phyloP scores from a whole-genome alignment of 2,329 filamentous ascomycete species.

The Fusarium sp. region DNA sequence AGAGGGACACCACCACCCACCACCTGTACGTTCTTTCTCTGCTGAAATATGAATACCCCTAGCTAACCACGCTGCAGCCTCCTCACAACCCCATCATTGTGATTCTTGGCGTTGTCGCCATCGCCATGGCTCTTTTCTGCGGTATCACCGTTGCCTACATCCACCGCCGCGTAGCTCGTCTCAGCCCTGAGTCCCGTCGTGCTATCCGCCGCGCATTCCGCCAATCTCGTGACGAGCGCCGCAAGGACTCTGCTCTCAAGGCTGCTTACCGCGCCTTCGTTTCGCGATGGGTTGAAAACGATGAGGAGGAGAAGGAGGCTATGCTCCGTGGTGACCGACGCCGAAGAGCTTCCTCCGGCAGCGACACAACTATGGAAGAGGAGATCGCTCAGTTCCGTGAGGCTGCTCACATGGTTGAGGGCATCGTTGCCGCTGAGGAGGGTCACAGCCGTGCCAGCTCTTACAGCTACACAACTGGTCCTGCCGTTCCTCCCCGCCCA shows the following conservation, averaged over 20 bases:
- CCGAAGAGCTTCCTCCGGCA: constrained; percentile 29
- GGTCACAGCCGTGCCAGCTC: constrained; percentile 39
- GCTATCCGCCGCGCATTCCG: constrained; percentile 45
- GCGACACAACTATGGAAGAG: constrained; percentile 60
- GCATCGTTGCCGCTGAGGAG: constrained; percentile 62
- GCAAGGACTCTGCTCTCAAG: constrained; percentile 45
- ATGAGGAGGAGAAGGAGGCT: constrained; percentile 43
- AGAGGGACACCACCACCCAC: constrained; percentile 22
- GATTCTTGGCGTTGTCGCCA: constrained; percentile 43
- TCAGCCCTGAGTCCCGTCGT: constrained; percentile 41
- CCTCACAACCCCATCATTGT: constrained; percentile 40
- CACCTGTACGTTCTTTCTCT: constrained; percentile 35
- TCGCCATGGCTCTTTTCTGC: constrained; percentile 47
- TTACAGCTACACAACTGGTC: constrained; percentile 25
- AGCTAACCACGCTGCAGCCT: constrained; percentile 21
- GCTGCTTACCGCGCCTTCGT: constrained; percentile 52
- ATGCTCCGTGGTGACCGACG: constrained; percentile 38
- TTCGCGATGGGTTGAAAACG: constrained; percentile 45
- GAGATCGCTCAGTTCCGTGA: constrained; percentile 64
- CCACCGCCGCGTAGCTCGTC: constrained; percentile 39
- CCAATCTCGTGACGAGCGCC: constrained; percentile 48
- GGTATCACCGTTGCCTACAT: constrained; percentile 45
- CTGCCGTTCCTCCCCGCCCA: constrained; percentile 35
- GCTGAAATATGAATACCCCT: not conserved
- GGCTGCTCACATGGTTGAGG: constrained; percentile 61